Percentiles rank a stretch among this genome's conserved stretches.
These are phyloP conservation scores for Diphasiastrum complanatum DNA, from an alignment of 83 land plant species.

Conservation along the genomic window DNA sequence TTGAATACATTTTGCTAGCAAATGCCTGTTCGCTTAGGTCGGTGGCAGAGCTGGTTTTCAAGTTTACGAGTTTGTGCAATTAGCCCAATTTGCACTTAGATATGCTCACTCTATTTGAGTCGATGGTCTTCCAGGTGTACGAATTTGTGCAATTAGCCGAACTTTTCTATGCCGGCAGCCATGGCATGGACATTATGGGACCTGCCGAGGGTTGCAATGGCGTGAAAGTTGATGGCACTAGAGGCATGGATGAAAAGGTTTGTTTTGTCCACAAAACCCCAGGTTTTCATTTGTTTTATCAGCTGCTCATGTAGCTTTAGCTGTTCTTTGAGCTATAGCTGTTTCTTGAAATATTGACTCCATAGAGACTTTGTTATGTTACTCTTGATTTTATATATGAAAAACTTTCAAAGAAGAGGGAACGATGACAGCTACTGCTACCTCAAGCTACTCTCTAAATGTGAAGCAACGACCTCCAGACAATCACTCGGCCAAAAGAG, in stretches of 20 bases:
- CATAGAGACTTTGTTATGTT: too few species aligned
- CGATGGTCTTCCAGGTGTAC: slow-evolving; percentile 40
- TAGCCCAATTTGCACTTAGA: neutral
- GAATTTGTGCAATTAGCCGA: slow-evolving; percentile 55
- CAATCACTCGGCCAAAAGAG: too few species aligned
- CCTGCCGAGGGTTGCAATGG: slow-evolving; percentile 29
- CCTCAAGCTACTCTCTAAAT: too few species aligned
- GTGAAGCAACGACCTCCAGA: too few species aligned
- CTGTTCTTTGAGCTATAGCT: neutral
- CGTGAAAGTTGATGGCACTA: slow-evolving; percentile 29
- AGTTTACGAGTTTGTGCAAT: neutral
- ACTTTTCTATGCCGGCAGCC: slow-evolving; percentile 77
- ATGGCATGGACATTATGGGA: slow-evolving; percentile 84
- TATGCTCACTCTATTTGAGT: neutral
- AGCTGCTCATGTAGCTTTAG: neutral
- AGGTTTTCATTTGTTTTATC: neutral
- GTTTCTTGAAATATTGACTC: too few species aligned
- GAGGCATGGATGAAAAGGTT: slow-evolving; percentile 46
- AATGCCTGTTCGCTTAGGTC: too few species aligned
- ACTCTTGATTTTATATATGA: too few species aligned
- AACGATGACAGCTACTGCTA: too few species aligned
- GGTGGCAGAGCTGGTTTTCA: neutral
- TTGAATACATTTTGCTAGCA: too few species aligned
- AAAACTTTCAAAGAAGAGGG: too few species aligned
- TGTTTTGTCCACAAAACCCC: too few species aligned